Evolutionary conservation across 306 rosid species (phyloP).

Genomic region (Malus fusca): DNA sequence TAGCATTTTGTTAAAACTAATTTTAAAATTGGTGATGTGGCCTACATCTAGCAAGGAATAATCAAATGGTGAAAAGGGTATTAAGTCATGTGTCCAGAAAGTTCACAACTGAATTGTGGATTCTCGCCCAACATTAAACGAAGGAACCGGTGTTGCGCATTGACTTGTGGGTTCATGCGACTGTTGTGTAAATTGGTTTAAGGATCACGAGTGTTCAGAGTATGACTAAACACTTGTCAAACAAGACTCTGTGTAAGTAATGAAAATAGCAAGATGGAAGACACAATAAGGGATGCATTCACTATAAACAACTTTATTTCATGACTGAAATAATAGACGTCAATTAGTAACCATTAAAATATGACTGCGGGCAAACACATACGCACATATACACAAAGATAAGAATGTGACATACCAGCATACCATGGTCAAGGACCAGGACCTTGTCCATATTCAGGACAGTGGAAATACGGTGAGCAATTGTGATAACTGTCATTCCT

Average conservation of each 20-base stretch:
- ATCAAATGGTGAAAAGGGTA: too few species aligned
- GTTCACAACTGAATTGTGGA: too few species aligned
- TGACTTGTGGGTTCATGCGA: too few species aligned
- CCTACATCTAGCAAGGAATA: too few species aligned
- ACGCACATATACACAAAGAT: slow-evolving; percentile 1
- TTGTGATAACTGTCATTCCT: slow-evolving; percentile 78
- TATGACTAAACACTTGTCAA: too few species aligned
- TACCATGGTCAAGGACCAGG: slow-evolving; percentile 74
- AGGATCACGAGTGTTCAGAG: too few species aligned
- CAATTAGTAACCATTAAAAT: background rate
- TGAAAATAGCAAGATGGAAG: too few species aligned
- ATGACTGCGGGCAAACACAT: background rate
- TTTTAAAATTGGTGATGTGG: background rate
- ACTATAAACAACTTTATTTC: background rate
- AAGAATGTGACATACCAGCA: slow-evolving; percentile 45
- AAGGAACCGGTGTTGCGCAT: too few species aligned
- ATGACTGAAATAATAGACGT: background rate
- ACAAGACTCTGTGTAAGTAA: too few species aligned
- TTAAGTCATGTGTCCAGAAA: too few species aligned
- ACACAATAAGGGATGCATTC: background rate
- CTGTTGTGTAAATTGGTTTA: too few species aligned
- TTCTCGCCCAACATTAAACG: too few species aligned
- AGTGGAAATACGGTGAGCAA: slow-evolving; percentile 94
- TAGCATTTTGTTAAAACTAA: background rate
- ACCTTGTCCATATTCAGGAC: slow-evolving; percentile 69